These are phyloP conservation scores for Symmetrospora coprosmae DNA, from an alignment of 768 basidiomycete species.

Conservation along the genomic window DNA sequence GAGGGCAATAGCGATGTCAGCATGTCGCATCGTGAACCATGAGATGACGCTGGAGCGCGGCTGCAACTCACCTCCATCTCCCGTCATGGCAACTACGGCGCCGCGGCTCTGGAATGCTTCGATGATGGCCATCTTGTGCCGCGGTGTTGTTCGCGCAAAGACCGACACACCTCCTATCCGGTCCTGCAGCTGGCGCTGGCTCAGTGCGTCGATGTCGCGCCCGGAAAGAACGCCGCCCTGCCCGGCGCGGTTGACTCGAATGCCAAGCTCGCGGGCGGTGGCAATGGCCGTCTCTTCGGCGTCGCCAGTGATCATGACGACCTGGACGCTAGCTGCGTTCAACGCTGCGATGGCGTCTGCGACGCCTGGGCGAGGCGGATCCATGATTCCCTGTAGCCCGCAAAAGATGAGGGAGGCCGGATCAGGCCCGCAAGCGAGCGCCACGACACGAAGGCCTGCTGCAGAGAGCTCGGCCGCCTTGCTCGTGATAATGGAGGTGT, in stretches of 20 bases:
- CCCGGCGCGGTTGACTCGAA: conserved; percentile 47
- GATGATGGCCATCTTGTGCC: conserved; percentile 95
- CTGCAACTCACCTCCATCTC: conserved; percentile 62
- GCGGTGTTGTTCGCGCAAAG: conserved; percentile 87
- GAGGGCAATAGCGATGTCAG: not conserved
- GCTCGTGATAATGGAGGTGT: conserved; percentile 51
- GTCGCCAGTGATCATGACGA: conserved; percentile 98
- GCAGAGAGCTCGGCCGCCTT: conserved; percentile 58
- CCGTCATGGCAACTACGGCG: conserved; percentile 89
- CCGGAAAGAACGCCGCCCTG: conserved; percentile 51
- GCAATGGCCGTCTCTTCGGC: conserved; percentile 77
- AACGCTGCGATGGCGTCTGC: conserved; percentile 69
- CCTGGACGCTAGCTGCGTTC: conserved; percentile 73
- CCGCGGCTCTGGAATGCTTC: conserved; percentile 83
- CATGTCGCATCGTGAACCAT: not conserved
- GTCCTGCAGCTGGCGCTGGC: conserved; percentile 63
- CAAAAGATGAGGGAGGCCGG: conserved; percentile 54
- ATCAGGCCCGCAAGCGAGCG: conserved; percentile 76
- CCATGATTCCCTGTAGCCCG: conserved; percentile 88
- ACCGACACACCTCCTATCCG: conserved; percentile 67
- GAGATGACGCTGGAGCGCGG: not conserved
- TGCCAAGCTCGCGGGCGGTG: conserved; percentile 71
- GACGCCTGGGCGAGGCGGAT: conserved; percentile 88
- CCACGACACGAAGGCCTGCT: conserved; percentile 56
- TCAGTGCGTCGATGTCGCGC: conserved; percentile 70